Conservation (phyloP, 176 grass and related monocot species). For the Chrysopogon serrulatus region DNA sequence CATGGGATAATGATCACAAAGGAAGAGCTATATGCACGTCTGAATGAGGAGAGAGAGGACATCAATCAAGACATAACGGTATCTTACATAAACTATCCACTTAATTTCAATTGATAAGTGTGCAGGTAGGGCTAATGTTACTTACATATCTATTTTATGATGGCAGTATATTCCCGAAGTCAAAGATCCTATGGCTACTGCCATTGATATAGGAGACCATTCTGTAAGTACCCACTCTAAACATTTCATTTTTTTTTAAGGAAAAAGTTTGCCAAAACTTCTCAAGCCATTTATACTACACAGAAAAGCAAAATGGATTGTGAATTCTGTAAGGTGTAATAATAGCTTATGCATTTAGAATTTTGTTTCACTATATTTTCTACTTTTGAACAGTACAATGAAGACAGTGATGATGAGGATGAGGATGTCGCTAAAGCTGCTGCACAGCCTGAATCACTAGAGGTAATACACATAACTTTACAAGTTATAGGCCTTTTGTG, state of each 20-base stretch:
- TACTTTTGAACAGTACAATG: constrained; percentile 60
- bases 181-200: constrained; percentile 76
- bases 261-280: not conserved
- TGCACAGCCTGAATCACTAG: constrained; percentile 29
- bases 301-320: constrained; percentile 13
- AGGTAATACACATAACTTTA: constrained; percentile 31
- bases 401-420: constrained; percentile 73
- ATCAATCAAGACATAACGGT: constrained; percentile 59
- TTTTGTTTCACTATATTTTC: constrained; percentile 18
- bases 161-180: constrained; percentile 67
- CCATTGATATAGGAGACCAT: constrained; percentile 93
- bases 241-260: constrained; percentile 1
- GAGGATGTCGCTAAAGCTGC: constrained; percentile 33
- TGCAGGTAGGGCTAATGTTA: not conserved
- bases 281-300: not conserved
- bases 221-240: constrained; percentile 59
- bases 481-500: constrained; percentile 5
- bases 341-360: constrained; percentile 7
- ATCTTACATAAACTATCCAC: constrained; percentile 15
- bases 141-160: constrained; percentile 17
- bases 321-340: not conserved
- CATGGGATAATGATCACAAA: constrained; percentile 71
- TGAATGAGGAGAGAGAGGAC: constrained; percentile 61
- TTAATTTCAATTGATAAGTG: constrained; percentile 9
- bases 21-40: constrained; percentile 70